Evolutionary conservation across 441 rosid species (phyloP).

Genomic region (Brassica balearica): DNA sequence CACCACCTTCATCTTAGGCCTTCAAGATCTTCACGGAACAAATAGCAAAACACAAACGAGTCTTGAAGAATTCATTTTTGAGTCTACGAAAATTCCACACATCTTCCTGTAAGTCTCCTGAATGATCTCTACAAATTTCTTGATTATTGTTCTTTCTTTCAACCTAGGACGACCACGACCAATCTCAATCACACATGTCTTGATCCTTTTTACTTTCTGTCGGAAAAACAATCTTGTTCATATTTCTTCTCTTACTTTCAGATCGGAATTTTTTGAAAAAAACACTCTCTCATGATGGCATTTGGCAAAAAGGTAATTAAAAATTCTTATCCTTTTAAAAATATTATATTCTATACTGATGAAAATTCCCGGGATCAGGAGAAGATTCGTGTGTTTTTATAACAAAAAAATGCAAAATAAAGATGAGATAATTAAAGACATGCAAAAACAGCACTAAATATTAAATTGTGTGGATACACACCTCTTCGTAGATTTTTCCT

Average conservation of each 20-base stretch:
- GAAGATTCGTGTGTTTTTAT: background rate
- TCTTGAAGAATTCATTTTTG: slow-evolving; percentile 6
- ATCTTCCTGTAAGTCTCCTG: slow-evolving; percentile 22
- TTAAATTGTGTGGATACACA: slow-evolving; percentile 5
- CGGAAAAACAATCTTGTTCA: background rate
- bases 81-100: slow-evolving; percentile 30
- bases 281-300: slow-evolving; percentile 17
- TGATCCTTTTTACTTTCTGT: background rate
- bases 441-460: slow-evolving; percentile 24
- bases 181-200: slow-evolving; percentile 32
- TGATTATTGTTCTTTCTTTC: slow-evolving; percentile 7
- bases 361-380: background rate
- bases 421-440: background rate
- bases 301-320: slow-evolving; percentile 28
- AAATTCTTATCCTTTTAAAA: background rate
- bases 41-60: slow-evolving; percentile 12
- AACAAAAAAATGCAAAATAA: background rate
- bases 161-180: slow-evolving; percentile 28
- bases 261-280: background rate
- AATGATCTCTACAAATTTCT: background rate
- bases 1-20: slow-evolving; percentile 33
- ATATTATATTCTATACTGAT: background rate
- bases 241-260: background rate
- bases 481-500: background rate
- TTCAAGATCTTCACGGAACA: slow-evolving; percentile 7